A percentile compares a stretch with the other conserved stretches of the same genome.
phyloP scores from a whole-genome alignment of 2,329 filamentous ascomycete genomes.

The Claviceps sp. region DNA sequence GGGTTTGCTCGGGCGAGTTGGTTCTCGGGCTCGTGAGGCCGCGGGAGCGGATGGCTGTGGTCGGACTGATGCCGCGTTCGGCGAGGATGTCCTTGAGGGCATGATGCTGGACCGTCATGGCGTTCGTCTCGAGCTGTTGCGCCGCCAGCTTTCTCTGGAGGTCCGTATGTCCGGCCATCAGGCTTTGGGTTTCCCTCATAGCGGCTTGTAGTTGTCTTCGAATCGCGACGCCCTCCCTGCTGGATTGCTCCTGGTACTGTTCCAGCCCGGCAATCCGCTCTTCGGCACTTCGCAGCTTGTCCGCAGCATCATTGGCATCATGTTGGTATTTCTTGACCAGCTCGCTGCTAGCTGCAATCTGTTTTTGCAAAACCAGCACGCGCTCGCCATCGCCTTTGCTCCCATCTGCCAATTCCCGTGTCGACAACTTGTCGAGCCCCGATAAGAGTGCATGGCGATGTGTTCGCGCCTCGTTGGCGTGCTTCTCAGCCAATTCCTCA shows the following conservation, averaged over 20 bases:
- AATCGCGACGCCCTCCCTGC: conserved; percentile 79
- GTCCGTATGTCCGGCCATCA: conserved; percentile 69
- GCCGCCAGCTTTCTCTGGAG: conserved; percentile 70
- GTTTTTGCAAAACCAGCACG: conserved; percentile 60
- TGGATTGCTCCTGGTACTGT: conserved; percentile 93
- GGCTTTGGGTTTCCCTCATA: conserved; percentile 68
- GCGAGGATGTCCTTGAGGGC: conserved; percentile 85
- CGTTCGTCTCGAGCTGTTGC: conserved; percentile 88
- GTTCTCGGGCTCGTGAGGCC: conserved; percentile 57
- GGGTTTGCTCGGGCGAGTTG: conserved; percentile 65
- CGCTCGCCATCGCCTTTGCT: conserved; percentile 48
- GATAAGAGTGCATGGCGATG: conserved; percentile 73
- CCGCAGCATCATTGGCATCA: conserved; percentile 73
- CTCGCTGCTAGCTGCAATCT: conserved; percentile 63
- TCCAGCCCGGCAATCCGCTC: conserved; percentile 94
- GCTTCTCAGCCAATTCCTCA: conserved; percentile 76
- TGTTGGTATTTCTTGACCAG: conserved; percentile 80
- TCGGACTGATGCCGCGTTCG: conserved; percentile 75
- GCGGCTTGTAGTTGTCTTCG: conserved; percentile 79
- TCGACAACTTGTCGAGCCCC: conserved; percentile 62
- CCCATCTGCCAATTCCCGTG: conserved; percentile 35
- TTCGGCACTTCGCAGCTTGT: conserved; percentile 83
- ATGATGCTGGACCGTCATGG: conserved; percentile 79
- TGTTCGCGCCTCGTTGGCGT: conserved; percentile 74
- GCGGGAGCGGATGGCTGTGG: conserved; percentile 56